Evolutionary conservation across 202 grass and related monocot genomes (phyloP).

Genomic region (Alloteropsis angusta): DNA sequence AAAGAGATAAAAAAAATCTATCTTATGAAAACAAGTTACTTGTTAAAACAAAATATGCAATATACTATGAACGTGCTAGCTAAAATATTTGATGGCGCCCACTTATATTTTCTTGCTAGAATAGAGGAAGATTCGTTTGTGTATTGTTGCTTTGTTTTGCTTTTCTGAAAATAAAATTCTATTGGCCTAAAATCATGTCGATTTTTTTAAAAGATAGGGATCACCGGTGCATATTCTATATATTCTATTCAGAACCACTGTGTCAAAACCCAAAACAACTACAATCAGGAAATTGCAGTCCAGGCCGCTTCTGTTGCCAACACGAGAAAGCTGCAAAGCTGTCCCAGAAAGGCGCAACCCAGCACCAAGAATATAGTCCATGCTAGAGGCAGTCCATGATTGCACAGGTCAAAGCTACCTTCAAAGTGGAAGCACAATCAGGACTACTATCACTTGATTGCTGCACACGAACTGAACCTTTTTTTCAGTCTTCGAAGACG

Average conservation of each 20-base stretch:
- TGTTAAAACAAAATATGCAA: neutral
- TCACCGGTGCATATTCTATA: neutral
- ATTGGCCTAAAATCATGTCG: neutral
- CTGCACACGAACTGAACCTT: neutral
- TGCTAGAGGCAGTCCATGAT: neutral
- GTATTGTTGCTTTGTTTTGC: neutral
- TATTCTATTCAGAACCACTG: neutral
- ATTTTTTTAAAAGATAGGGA: neutral
- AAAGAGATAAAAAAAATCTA: neutral
- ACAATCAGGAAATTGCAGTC: neutral
- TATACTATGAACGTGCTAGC: neutral
- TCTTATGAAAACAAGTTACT: neutral
- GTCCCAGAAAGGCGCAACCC: neutral
- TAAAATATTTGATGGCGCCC: neutral
- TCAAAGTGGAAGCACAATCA: neutral
- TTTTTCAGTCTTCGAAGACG: neutral
- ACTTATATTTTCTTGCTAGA: neutral
- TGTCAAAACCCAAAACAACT: too few relatives aligned
- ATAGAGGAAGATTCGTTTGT: neutral
- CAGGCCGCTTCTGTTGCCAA: neutral
- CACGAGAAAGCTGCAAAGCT: conserved; percentile 3
- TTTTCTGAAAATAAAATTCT: neutral
- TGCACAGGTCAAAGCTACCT: neutral
- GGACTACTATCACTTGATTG: neutral
- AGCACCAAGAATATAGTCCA: neutral